Conservation (phyloP, 2,329 filamentous ascomycete species). For the Xylaria hypoxylon region DNA sequence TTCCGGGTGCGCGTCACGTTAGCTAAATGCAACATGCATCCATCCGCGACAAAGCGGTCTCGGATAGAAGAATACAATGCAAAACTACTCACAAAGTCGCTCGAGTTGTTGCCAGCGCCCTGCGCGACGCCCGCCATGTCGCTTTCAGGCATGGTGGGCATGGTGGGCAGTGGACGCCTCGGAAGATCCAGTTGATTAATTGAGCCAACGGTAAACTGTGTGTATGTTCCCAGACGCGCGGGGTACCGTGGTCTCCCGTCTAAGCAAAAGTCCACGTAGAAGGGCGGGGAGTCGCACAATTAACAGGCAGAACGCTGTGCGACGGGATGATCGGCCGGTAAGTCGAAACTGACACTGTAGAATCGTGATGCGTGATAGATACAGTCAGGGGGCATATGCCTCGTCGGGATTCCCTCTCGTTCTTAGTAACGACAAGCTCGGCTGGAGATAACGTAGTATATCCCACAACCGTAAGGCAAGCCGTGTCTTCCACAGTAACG, state of each 20-base stretch:
- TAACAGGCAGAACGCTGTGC: constrained; percentile 28
- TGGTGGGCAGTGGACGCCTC: constrained; percentile 34
- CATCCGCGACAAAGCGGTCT: constrained; percentile 41
- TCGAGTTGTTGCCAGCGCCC: constrained; percentile 79
- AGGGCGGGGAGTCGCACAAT: constrained; percentile 30
- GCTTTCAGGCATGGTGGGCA: constrained; percentile 52
- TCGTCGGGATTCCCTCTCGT: constrained; percentile 8
- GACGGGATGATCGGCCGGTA: constrained; percentile 16
- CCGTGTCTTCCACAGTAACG: not conserved
- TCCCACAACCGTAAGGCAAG: not conserved
- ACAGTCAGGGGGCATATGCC: constrained; percentile 17
- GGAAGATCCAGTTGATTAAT: constrained; percentile 24
- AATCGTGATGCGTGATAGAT: constrained; percentile 26
- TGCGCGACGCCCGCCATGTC: constrained; percentile 54
- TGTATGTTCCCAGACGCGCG: constrained; percentile 27
- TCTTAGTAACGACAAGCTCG: not conserved
- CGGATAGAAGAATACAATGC: constrained; percentile 23
- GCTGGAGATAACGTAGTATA: not conserved
- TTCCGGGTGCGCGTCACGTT: constrained; percentile 42
- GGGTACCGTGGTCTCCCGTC: constrained; percentile 19
- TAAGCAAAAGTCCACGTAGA: constrained; percentile 8
- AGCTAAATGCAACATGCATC: constrained; percentile 46
- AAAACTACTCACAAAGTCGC: constrained; percentile 84
- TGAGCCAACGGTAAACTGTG: constrained; percentile 25
- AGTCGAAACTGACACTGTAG: not conserved